These are phyloP conservation scores for Fistulinella prunicolor DNA, from an alignment of 768 basidiomycete genomes.

Conservation along the genomic window DNA sequence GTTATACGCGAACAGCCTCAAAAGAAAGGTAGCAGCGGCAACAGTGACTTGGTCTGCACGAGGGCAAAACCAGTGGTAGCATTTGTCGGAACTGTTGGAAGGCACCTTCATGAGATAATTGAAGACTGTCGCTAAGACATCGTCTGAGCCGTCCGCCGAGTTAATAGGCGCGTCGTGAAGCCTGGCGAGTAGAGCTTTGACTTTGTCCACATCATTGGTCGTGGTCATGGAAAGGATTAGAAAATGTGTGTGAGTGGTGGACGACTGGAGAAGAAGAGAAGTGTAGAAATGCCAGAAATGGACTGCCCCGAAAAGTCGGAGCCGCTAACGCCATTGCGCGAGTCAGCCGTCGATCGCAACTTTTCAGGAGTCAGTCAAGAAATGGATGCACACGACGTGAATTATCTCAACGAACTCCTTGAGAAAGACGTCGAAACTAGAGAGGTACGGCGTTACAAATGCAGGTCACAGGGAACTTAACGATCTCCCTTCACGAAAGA, in stretches of 20 bases:
- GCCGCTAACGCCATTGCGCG: neutral
- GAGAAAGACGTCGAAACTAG: conserved; percentile 61
- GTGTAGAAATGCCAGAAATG: conserved; percentile 14
- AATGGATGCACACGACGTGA: conserved; percentile 55
- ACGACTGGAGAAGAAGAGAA: neutral
- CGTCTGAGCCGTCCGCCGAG: conserved; percentile 46
- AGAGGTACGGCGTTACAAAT: conserved; percentile 46
- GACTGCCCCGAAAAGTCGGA: neutral
- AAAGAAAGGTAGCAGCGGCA: conserved; percentile 74
- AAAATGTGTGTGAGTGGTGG: neutral
- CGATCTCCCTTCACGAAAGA: conserved; percentile 42
- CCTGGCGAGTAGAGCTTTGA: conserved; percentile 48
- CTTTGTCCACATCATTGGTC: conserved; percentile 30
- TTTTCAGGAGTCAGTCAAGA: neutral
- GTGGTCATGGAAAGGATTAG: conserved; percentile 22
- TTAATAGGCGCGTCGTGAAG: conserved; percentile 60
- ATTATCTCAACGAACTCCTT: conserved; percentile 55
- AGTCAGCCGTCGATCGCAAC: conserved; percentile 6
- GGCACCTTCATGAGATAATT: conserved; percentile 50
- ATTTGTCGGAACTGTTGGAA: conserved; percentile 35
- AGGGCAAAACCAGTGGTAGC: conserved; percentile 80
- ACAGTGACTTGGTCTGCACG: conserved; percentile 52
- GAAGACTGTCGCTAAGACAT: conserved; percentile 49
- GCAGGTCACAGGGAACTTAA: neutral
- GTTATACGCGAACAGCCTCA: conserved; percentile 79